Evolutionary conservation across 768 basidiomycete species (phyloP).

Genomic region (Trametes sanguinea): DNA sequence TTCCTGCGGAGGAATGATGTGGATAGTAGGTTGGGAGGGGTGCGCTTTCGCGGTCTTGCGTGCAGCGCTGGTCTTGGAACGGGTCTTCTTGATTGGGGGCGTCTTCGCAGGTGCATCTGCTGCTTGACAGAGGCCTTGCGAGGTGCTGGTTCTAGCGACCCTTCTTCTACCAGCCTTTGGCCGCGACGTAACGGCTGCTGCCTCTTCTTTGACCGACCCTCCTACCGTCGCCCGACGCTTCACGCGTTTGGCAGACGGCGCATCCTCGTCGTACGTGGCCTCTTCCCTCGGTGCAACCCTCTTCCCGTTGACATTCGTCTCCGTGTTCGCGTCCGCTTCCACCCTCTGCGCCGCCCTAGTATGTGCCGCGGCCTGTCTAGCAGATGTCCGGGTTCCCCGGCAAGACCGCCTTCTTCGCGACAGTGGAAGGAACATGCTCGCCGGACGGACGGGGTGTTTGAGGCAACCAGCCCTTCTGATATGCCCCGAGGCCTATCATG

Average conservation of each 20-base stretch:
- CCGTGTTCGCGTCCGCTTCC: not conserved
- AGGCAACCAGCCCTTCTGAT: slow-evolving; percentile 2
- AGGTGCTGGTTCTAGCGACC: not conserved
- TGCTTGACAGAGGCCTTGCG: not conserved
- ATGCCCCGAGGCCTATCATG: not conserved
- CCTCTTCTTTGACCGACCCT: not conserved
- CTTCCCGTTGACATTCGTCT: not conserved
- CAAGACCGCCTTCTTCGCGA: not conserved
- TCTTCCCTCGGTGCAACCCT: not conserved
- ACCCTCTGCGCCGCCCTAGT: not conserved
- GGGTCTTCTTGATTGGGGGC: not conserved
- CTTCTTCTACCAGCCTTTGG: not conserved
- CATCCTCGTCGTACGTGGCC: not conserved
- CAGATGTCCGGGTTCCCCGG: not conserved
- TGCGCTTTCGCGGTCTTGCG: not conserved
- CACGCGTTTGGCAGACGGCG: not conserved
- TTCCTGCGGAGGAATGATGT: not conserved
- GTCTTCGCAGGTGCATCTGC: not conserved
- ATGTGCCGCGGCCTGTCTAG: not conserved
- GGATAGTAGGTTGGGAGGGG: not conserved
- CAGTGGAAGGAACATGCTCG: not conserved
- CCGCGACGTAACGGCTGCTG: not conserved
- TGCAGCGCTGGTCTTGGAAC: not conserved
- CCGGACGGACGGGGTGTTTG: not conserved
- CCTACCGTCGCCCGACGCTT: not conserved